These are phyloP conservation scores for Candida sphagnicola DNA, from an alignment of 805 yeast species.

Conservation along the genomic window DNA sequence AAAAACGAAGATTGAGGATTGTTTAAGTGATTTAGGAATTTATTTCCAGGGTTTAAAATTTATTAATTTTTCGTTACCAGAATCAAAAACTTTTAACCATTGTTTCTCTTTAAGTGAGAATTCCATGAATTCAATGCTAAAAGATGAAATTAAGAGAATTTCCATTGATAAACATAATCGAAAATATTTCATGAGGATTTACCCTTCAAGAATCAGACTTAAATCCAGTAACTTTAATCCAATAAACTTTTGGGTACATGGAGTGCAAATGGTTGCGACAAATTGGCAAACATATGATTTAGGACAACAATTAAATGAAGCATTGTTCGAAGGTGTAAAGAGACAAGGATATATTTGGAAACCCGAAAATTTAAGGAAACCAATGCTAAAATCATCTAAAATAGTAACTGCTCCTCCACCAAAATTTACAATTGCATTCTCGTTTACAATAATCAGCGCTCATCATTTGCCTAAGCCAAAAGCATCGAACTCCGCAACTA, in stretches of 20 bases:
- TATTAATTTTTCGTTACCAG: slow-evolving; percentile 79
- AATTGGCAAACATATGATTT: slow-evolving; percentile 93
- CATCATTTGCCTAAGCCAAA: slow-evolving; percentile 78
- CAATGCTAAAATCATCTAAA: slow-evolving; percentile 22
- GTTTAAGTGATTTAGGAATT: slow-evolving; percentile 60
- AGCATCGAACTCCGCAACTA: slow-evolving; percentile 45
- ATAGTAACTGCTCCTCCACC: slow-evolving; percentile 7
- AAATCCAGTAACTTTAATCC: slow-evolving; percentile 83
- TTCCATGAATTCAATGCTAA: slow-evolving; percentile 55
- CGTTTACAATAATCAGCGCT: slow-evolving; percentile 60
- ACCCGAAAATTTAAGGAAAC: slow-evolving; percentile 47
- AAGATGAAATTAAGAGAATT: slow-evolving; percentile 51
- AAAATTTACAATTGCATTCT: slow-evolving; percentile 12
- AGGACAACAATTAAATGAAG: slow-evolving; percentile 85
- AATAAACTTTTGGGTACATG: slow-evolving; percentile 72
- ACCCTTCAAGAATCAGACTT: slow-evolving; percentile 78
- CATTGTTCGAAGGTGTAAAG: slow-evolving; percentile 62
- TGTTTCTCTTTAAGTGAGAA: slow-evolving; percentile 86
- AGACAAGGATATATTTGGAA: slow-evolving; percentile 77
- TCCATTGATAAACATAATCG: slow-evolving; percentile 75
- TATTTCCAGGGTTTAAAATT: slow-evolving; percentile 75
- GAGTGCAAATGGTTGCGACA: slow-evolving; percentile 93
- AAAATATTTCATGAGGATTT: slow-evolving; percentile 71
- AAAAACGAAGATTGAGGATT: slow-evolving; percentile 27
- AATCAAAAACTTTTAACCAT: slow-evolving; percentile 75